Percentiles rank a stretch among this genome's conserved stretches.
Conservation (phyloP, 192 early-diverging fungal species). For the Backusella liffmaniae region DNA sequence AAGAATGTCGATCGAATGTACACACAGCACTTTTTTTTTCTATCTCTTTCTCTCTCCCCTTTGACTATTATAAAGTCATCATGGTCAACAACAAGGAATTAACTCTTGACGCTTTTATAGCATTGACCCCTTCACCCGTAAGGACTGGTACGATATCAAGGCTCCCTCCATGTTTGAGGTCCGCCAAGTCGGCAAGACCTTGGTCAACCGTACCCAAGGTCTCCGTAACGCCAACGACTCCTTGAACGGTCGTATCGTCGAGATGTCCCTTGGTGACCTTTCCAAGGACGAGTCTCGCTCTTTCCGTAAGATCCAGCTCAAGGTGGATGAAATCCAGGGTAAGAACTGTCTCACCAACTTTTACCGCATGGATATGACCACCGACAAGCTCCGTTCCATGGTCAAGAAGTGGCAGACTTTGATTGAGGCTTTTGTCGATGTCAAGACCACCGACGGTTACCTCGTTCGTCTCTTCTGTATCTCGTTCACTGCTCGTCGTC, state of each 20-base stretch:
- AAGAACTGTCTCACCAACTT: slow-evolving; percentile 99
- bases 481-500: slow-evolving; percentile 93
- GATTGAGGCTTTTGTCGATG: slow-evolving; percentile 96
- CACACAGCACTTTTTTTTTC: no score
- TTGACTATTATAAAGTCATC: no score
- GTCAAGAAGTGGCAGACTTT: slow-evolving; percentile 99
- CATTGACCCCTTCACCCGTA: slow-evolving; percentile 98
- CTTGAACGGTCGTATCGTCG: slow-evolving; percentile 93
- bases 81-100: no score
- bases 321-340: slow-evolving; percentile 92
- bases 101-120: no score
- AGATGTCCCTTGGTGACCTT: slow-evolving; percentile 94
- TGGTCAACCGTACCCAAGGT: slow-evolving; percentile 99
- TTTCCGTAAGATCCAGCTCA: slow-evolving; percentile 96
- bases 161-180: slow-evolving; percentile 91
- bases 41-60: no score
- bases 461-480: slow-evolving; percentile 91
- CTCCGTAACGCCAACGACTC: slow-evolving; percentile 95
- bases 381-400: slow-evolving; percentile 98
- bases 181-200: slow-evolving; percentile 94
- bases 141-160: slow-evolving; percentile 99
- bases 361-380: slow-evolving; percentile 98
- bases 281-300: slow-evolving; percentile 85
- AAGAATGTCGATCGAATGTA: no score
- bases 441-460: slow-evolving; percentile 99